phyloP scores from a whole-genome alignment of 495 filamentous ascomycete genomes.

The Ramalina intermedia region DNA sequence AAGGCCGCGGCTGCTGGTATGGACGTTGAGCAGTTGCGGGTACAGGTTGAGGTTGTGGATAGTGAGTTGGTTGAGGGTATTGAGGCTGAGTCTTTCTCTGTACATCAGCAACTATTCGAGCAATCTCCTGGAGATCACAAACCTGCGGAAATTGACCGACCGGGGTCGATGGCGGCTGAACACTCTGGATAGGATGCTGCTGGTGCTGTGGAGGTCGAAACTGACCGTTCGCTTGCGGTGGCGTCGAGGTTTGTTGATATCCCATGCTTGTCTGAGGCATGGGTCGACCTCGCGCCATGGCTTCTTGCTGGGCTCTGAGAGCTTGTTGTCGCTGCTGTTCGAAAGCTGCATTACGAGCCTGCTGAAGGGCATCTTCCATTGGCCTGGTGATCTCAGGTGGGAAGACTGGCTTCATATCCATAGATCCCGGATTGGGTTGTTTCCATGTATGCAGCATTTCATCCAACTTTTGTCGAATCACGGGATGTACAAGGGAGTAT shows the following conservation, averaged over 20 bases:
- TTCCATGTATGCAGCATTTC: constrained; percentile 99
- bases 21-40: constrained; percentile 16
- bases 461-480: constrained; percentile 77
- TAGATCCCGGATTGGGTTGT: constrained; percentile 81
- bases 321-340: constrained; percentile 54
- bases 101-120: constrained; percentile 9
- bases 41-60: constrained; percentile 25
- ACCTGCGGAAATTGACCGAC: constrained; percentile 27
- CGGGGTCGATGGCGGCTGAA: constrained; percentile 9
- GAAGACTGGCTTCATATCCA: constrained; percentile 81
- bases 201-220: constrained; percentile 20
- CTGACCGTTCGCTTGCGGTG: constrained; percentile 38
- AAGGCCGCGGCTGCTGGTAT: constrained; percentile 7
- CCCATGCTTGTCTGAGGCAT: constrained; percentile 32
- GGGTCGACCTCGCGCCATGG: constrained; percentile 42
- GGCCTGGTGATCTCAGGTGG: constrained; percentile 65
- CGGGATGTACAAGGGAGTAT: constrained; percentile 70
- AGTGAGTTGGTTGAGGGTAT: constrained; percentile 22
- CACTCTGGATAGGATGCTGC: constrained; percentile 1
- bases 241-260: constrained; percentile 56
- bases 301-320: constrained; percentile 43
- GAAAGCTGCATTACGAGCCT: constrained; percentile 61
- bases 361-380: constrained; percentile 89
- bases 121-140: constrained; percentile 7
- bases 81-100: constrained; percentile 1